Evolutionary conservation across 83 land plant genomes (phyloP).

Genomic region (Diphasiastrum complanatum): DNA sequence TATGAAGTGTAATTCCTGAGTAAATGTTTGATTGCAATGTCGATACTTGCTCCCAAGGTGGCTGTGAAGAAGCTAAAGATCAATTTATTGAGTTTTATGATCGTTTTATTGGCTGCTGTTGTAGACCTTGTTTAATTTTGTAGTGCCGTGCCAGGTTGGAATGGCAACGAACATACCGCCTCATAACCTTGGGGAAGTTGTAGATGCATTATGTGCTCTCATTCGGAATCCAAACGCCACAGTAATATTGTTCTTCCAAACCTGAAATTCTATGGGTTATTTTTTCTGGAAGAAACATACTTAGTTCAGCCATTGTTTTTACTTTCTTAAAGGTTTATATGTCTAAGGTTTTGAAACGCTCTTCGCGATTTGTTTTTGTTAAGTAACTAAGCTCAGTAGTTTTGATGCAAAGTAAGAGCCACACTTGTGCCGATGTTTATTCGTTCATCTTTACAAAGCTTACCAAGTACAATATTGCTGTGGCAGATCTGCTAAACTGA

Average conservation of each 20-base stretch:
- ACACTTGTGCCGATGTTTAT: too few species aligned
- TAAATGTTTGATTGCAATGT: too few species aligned
- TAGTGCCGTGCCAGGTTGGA: constrained; percentile 59
- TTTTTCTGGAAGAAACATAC: not conserved
- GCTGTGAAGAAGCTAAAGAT: too few species aligned
- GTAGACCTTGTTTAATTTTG: not conserved
- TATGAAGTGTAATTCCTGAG: too few species aligned
- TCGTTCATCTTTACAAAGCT: too few species aligned
- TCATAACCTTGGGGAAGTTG: constrained; percentile 90
- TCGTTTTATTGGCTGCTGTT: not conserved
- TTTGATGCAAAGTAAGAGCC: too few species aligned
- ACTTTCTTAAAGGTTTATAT: not conserved
- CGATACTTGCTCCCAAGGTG: too few species aligned
- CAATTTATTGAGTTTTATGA: not conserved
- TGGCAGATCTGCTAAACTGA: too few species aligned
- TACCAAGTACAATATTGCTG: too few species aligned
- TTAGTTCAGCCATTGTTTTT: not conserved
- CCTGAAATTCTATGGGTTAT: not conserved
- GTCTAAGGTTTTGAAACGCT: too few species aligned
- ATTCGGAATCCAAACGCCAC: constrained; percentile 87
- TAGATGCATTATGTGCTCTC: constrained; percentile 77
- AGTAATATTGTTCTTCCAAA: constrained; percentile 28
- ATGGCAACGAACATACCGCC: constrained; percentile 99
- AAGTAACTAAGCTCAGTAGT: too few species aligned
- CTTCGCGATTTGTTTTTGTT: too few species aligned